Conservation (phyloP, 2,329 filamentous ascomycete genomes). For the Tricladium varicosporioides region DNA sequence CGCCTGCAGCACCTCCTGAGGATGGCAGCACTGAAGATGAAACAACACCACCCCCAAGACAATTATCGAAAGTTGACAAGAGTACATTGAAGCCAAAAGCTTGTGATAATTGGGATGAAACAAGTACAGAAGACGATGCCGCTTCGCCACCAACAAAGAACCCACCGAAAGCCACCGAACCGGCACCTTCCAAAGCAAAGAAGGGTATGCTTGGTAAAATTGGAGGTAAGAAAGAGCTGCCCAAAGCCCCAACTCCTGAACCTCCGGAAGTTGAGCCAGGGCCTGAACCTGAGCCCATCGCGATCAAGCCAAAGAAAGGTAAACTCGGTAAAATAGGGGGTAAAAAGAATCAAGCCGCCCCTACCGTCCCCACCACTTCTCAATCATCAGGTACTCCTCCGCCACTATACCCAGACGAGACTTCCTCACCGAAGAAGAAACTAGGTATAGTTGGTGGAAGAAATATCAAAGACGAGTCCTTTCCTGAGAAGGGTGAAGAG, state of each 20-base stretch:
- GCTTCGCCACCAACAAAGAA: slow-evolving; percentile 6
- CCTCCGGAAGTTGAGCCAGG: slow-evolving; percentile 10
- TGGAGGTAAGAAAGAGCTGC: slow-evolving; percentile 26
- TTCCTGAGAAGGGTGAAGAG: not conserved
- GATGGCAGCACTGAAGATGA: slow-evolving; percentile 8
- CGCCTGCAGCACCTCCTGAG: not conserved
- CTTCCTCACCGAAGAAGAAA: slow-evolving; percentile 19
- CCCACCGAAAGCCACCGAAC: slow-evolving; percentile 1
- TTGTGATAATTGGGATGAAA: not conserved
- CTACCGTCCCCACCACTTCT: not conserved
- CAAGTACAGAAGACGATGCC: not conserved
- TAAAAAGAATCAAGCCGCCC: not conserved
- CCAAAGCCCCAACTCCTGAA: slow-evolving; percentile 2
- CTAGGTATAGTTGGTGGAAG: slow-evolving; percentile 25
- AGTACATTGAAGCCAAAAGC: not conserved
- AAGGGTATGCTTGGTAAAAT: slow-evolving; percentile 28
- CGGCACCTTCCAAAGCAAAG: slow-evolving; percentile 13
- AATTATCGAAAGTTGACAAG: slow-evolving; percentile 20
- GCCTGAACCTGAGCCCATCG: slow-evolving; percentile 6
- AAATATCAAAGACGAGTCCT: not conserved
- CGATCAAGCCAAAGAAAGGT: slow-evolving; percentile 7
- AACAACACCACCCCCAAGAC: slow-evolving; percentile 1
- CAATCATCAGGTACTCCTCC: not conserved
- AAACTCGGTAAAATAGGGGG: slow-evolving; percentile 14
- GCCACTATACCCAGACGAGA: slow-evolving; percentile 3